Base-by-base conservation (phyloP, 2,329 filamentous ascomycete genomes). In the Aspergillus cejpii region DNA sequence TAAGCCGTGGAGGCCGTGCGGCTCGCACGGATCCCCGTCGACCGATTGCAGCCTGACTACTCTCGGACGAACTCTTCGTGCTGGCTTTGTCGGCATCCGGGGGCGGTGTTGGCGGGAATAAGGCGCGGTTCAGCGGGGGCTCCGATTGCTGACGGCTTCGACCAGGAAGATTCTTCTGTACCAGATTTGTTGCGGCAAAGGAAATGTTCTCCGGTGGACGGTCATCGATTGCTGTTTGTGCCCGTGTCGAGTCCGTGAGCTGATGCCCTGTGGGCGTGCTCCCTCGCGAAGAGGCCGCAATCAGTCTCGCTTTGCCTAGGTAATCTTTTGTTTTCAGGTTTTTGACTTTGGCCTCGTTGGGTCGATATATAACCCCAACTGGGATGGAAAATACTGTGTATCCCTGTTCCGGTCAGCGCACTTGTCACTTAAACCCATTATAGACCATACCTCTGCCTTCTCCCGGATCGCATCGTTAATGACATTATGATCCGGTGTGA, bases 311-410 rank as follows among this genome's bases (percentile, higher is more conserved):
- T 68, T 96, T 96, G 49, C 92, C 92, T 3, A 98, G 81, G 60
- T 98, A 98, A 63, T 98, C 90, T 66, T 97, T 97, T 17, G 89
- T 87, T 74, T 96, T 95, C 59, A 98, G 74, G 61, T 98, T 98
- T 70, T 94, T 94, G 55, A 98, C 92, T 69, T 98, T 98, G 52
- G 92, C 90, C 60, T 94, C 90, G 63, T 96, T 97, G 17, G 92
- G 92, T 47, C 92, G 78, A 69, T 97, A 98, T 12, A 98, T 80
- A 24, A 96, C 87, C 19, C 92, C 92, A 10, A 97, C 90, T 0
- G 92, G 92, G 42, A 97, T 97, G 0, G 90, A 97, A 71, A 98
- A 98, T 33, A 98, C 92, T 0, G 92, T 97, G 63, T 98, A 98
- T 37, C 91, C 92, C 86, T 94, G 50, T 8, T 15, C 23, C 10